Evolutionary conservation across 2,329 filamentous ascomycete genomes (phyloP).

Genomic region (Byssothecium circinans): DNA sequence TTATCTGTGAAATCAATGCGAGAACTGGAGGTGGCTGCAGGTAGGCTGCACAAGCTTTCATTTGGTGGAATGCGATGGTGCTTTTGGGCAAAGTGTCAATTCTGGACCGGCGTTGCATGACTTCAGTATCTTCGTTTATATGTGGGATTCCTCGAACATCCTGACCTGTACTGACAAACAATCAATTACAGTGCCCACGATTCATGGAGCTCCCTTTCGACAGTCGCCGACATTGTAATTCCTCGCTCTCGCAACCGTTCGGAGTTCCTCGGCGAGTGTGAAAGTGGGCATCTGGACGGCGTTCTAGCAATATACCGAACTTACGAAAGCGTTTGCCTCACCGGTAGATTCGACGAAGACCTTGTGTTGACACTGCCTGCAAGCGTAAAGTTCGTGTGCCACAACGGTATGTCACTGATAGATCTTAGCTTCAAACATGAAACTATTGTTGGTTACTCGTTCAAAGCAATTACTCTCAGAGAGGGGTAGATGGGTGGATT

Average conservation of each 20-base stretch:
- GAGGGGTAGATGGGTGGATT: too few relatives aligned
- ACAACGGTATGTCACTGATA: constrained; percentile 46
- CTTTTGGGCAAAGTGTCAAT: too few relatives aligned
- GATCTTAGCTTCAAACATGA: not conserved
- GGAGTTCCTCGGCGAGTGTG: constrained; percentile 71
- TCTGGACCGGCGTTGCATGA: too few relatives aligned
- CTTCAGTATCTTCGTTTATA: too few relatives aligned
- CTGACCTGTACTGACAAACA: constrained; percentile 10
- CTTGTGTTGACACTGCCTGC: constrained; percentile 57
- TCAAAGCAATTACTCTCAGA: too few relatives aligned
- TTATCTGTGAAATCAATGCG: too few relatives aligned
- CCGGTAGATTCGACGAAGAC: constrained; percentile 71
- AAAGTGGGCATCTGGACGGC: constrained; percentile 66
- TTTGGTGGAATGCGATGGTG: too few relatives aligned
- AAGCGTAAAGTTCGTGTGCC: constrained; percentile 44
- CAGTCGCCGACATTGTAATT: constrained; percentile 65
- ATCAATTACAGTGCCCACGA: constrained; percentile 60
- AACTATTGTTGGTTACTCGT: too few relatives aligned
- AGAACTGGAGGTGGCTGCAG: too few relatives aligned
- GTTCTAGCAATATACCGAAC: constrained; percentile 70
- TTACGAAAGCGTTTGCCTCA: constrained; percentile 64
- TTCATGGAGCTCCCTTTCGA: constrained; percentile 63
- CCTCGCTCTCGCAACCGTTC: constrained; percentile 63
- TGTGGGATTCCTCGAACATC: too few relatives aligned
- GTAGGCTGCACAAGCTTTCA: too few relatives aligned